Evolutionary conservation across 768 basidiomycete species (phyloP), one percentile per base, ranked within the genome.

Genomic region (Leccinum aurantiacum): DNA sequence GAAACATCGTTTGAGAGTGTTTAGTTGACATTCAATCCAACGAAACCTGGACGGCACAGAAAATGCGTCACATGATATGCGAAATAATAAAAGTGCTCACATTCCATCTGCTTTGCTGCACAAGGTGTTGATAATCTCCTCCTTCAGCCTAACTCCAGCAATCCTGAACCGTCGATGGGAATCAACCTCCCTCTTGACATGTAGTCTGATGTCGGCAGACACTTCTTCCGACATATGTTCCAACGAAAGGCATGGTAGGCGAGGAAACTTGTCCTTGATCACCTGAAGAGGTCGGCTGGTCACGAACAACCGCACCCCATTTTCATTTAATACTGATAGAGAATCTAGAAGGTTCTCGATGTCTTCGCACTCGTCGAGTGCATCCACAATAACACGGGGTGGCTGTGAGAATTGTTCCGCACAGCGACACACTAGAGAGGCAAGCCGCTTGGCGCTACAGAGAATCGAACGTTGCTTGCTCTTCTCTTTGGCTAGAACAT

Each of bases 361-460:
- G 7, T 64, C 56, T 15, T 44, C 31, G 51, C 67, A 67, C 52
- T 67, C 65, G 22, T 68, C 67, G 2, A 68, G 38, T 0, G 61
- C 67, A 19, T 68, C 66, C 2, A 68, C 53, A 4, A 63, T 51
- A 1, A 65, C 1, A 6, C 56, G n/a, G 0, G 63, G 67, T 6
- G 13, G 61, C 13, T n/a, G 51, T 5, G 2, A 7, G 13, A 62
- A 41, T 11, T 7, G 15, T 11, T 37, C 35, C 6, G 51, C 62
- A 1, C 31, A 31, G 7, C 35, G 19, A 14, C 59, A 62, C 11
- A 24, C 6, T 2, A 47, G 22, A 1, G 11, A 3, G 22, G 46
- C 46, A 11, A 47, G 46, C 46, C 46, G 46, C 46, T 47, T 47
- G 22, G 46, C 22, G 10, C 22, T 47, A 11, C 46, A 13, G 11